Evolutionary conservation across 345 rosid genomes (phyloP), one percentile per base, ranked within the genome.

Genomic region (Populus pruinosa): DNA sequence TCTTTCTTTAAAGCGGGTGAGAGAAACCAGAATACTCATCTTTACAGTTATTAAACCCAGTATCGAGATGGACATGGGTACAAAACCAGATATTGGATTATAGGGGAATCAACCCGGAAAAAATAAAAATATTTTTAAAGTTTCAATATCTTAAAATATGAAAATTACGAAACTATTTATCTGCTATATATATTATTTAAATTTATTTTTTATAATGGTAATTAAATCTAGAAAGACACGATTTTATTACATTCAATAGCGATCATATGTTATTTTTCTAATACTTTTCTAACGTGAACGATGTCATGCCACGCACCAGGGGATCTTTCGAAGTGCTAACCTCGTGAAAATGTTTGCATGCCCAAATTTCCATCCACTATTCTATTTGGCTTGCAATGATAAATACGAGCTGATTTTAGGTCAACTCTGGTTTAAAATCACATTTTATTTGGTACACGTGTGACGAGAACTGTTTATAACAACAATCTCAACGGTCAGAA

Each of bases 231-330:
- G 0, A 33, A 0, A 33, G 5, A 33, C 5, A 0, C 4, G 36
- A 4, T 33, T 0, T 4, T 4, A 0, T 0, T 33, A 0, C 0
- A 4, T 3, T 0, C 5, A 33, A 33, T 4, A 4, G 5, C 5
- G 5, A 33, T 33, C 5, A 33, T 33, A 0, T 33, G 5, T 33
- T 33, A 33, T 33, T 33, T 33, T 33, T 33, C 0, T 33, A 31
- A 2, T 31, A 31, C 33, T 31, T 31, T 31, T 31, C 33, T 31
- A 33, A 4, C 33, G 80, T 78, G 82, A 76, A 75, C 69, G 44
- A 70, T 77, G 70, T 41, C 79, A 82, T 35, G 67, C 80, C 67
- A 8, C 64, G 5, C 71, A 13, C 2, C 13, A 29, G 0, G 6
- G 2, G 38, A 72, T 27, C 3, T 17, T 20, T 43, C 49, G 4